Evolutionary conservation across 768 basidiomycete genomes (phyloP), one percentile per base, ranked within the genome.

Genomic region (Mycena pura): DNA sequence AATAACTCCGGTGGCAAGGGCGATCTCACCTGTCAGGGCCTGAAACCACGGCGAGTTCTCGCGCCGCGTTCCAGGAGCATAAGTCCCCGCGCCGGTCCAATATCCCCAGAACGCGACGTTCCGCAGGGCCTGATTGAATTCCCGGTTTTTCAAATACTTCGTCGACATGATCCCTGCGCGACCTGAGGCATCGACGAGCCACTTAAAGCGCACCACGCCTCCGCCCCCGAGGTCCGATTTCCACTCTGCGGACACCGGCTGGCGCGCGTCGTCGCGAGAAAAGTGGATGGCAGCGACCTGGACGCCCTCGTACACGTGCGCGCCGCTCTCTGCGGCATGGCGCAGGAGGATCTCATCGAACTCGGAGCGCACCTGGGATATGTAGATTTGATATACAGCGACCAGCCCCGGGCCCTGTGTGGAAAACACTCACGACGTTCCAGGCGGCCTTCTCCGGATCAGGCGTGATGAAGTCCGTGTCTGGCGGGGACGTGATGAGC

Each of bases 31-130:
- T 65, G 77, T 77, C 29, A 88, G 67, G 1, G 87, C 85, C 66
- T 88, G 86, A 52, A 84, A 81, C 76, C 77, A 81, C 9, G 82
- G 80, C 1, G 84, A 76, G 32, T 81, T 80, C 61, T 81, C 78
- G 22, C 81, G 74, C 21, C 60, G 51, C 0, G 80, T 81, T 13
- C 78, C 78, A 19, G 62, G 52, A 3, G 71, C 74, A 62, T 84
- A 88, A 51, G 72, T 76, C 6, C 76, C 76, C 8, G 78, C 76
- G 3, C 79, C 83, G 28, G 68, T 76, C 88, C 87, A 90, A 65
- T 90, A 90, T 2, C 84, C 87, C 89, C 88, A 90, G 29, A 82
- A 74, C 1, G 89, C 89, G 17, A 88, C 78, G 58, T 90, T 90
- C 59, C 77, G 79, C 41, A 90, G 69, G 3, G 78, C 77, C 36